Conservation (phyloP, 208 protist species). For the Ichthyophonus hoferi region DNA sequence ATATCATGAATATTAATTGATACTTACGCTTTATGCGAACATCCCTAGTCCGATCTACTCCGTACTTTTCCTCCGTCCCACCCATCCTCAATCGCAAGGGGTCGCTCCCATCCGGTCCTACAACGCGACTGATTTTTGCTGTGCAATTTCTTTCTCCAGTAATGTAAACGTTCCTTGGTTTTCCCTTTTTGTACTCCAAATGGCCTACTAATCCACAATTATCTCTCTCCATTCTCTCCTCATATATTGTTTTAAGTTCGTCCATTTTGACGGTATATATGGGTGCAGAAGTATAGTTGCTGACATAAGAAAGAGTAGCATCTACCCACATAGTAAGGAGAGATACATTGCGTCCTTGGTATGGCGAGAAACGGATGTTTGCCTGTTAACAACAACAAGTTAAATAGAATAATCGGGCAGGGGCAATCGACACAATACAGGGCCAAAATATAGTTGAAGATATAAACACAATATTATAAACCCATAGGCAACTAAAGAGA, state of each 20-base stretch:
- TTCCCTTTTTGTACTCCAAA: neutral
- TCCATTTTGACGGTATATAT: neutral
- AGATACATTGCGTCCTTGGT: neutral
- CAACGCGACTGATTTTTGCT: neutral
- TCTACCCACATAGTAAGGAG: constrained; percentile 19
- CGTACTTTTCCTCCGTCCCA: constrained; percentile 8
- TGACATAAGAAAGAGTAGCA: neutral
- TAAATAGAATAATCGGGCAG: too few relatives aligned
- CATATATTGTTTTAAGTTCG: constrained; percentile 1
- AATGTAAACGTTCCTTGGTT: neutral
- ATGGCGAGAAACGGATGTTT: neutral
- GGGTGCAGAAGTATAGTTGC: neutral
- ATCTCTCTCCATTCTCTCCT: constrained; percentile 14
- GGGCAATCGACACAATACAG: too few relatives aligned
- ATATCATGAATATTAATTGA: too few relatives aligned
- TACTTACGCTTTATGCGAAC: neutral
- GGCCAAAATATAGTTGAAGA: too few relatives aligned
- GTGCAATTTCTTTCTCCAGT: neutral
- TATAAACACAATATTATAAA: too few relatives aligned
- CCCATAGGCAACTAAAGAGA: too few relatives aligned
- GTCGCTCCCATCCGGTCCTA: neutral
- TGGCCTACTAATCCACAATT: neutral
- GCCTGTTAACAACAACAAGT: too few relatives aligned
- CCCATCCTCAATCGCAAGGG: neutral
- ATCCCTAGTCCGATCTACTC: neutral